Evolutionary conservation across 495 filamentous ascomycete species (phyloP), one percentile per base, ranked within the genome.

Genomic region (Talaromyces wortmannii): DNA sequence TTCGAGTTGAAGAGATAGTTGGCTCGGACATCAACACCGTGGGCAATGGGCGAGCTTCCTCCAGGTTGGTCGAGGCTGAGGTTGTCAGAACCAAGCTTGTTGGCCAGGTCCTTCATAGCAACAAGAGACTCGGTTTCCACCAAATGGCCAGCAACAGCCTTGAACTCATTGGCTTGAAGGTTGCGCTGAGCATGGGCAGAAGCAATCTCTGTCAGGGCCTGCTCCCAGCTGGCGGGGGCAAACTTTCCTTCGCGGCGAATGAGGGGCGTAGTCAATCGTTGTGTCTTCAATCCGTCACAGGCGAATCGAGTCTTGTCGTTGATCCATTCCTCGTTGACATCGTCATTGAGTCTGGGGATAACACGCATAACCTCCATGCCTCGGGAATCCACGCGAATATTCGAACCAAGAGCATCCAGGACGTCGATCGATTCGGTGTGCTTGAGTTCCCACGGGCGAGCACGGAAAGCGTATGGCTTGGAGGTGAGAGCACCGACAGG

Each of bases 261-360:
- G 43, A 98, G 74, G 5, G 94, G 94, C 45, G 90, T 94, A 32
- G 94, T 97, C 18, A 98, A 78, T 55, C 94, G 79, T 69, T 98
- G 94, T 32, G 91, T 96, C 79, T 87, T 92, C 57, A 98, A 75
- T n/a, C 92, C 94, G 73, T 98, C 94, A 69, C 91, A 96, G 7
- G 94, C 92, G 70, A 97, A 98, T 31, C 94, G 82, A 18, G 90
- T 87, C 77, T 98, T 98, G 76, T 98, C 94, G 65, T 97, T 92
- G 65, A 98, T 96, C 94, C 94, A 98, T 73, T 97, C 94, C 73
- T 98, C 94, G 69, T 98, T 98, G 57, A 98, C 82, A 66, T 97
- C 91, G 61, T 98, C 94, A 67, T 97, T 98, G 49, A 97, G 80
- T 61, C 94, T 81, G 13, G 94, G 94, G 15, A 95, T 64, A 53